phyloP scores from a whole-genome alignment of 1,284 basidiomycete species.

The Cryptococcus neoformans region DNA sequence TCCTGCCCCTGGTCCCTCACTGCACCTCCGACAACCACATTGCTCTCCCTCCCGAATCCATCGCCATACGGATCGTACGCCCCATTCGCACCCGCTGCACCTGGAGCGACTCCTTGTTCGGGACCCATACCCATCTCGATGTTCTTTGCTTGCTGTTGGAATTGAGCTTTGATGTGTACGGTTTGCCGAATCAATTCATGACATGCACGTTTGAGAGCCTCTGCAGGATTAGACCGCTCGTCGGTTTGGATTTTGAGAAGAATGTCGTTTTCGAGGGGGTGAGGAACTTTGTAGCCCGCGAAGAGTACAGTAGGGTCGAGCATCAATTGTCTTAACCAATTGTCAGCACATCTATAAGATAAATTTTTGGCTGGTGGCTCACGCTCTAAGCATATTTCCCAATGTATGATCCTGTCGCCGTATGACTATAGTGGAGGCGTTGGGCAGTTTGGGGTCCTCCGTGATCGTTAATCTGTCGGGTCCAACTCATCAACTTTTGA shows the following conservation, averaged over 20 bases:
- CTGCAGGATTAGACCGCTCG: conserved; percentile 76
- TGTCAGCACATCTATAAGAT: neutral
- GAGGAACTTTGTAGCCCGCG: conserved; percentile 96
- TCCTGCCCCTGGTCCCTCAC: conserved; percentile 22
- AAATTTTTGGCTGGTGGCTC: conserved; percentile 45
- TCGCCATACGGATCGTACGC: conserved; percentile 44
- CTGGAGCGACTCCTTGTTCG: conserved; percentile 21
- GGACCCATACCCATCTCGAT: conserved; percentile 50
- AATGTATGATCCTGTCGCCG: conserved; percentile 97
- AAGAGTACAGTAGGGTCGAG: conserved; percentile 82
- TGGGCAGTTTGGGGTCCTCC: conserved; percentile 96
- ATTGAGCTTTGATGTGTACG: conserved; percentile 51
- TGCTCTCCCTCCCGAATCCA: conserved; percentile 25
- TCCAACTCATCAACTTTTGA: no score
- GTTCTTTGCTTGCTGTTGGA: conserved; percentile 53
- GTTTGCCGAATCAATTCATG: conserved; percentile 76
- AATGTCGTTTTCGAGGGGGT: conserved; percentile 92
- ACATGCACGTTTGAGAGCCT: conserved; percentile 79
- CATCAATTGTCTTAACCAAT: conserved; percentile 72
- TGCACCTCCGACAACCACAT: conserved; percentile 14
- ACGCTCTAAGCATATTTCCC: conserved; percentile 94
- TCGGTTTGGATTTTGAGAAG: conserved; percentile 95
- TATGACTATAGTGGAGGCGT: conserved; percentile 90
- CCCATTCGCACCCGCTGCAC: conserved; percentile 3
- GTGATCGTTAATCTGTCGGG: conserved; percentile 74